phyloP scores from a whole-genome alignment of 208 protist genomes.

The Blechomonas ayalai region DNA sequence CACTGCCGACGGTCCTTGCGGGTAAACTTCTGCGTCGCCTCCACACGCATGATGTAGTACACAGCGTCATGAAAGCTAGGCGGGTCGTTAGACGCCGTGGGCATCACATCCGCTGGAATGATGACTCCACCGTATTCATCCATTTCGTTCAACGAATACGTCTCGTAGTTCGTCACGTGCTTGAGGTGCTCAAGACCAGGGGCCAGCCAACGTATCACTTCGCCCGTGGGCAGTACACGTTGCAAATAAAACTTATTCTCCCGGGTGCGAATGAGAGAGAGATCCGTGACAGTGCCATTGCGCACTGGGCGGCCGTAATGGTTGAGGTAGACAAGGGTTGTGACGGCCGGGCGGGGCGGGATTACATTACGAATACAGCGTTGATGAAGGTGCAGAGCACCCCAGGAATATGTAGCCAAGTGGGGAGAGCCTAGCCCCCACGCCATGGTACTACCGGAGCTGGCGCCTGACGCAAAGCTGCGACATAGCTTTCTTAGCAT shows the following conservation, averaged over 20 bases:
- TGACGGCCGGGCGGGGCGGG: constrained; percentile 71
- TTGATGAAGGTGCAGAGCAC: constrained; percentile 1
- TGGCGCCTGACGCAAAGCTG: no score
- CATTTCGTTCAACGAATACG: constrained; percentile 80
- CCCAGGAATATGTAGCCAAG: background rate
- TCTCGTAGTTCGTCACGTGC: constrained; percentile 85
- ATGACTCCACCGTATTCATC: constrained; percentile 81
- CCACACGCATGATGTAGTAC: constrained; percentile 58
- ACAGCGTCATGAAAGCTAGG: constrained; percentile 70
- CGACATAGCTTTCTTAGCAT: no score
- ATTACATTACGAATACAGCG: constrained; percentile 73
- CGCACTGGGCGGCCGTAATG: constrained; percentile 47
- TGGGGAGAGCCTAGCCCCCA: no score
- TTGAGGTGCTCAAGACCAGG: constrained; percentile 79
- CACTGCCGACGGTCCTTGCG: constrained; percentile 74
- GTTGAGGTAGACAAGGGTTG: constrained; percentile 75
- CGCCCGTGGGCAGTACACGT: constrained; percentile 65
- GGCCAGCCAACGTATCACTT: constrained; percentile 75
- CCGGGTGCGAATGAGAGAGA: constrained; percentile 73
- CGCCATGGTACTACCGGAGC: no score
- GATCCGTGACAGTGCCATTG: constrained; percentile 55
- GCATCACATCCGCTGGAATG: constrained; percentile 72
- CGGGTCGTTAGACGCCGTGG: constrained; percentile 54
- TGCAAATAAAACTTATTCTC: constrained; percentile 91
- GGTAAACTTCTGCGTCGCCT: constrained; percentile 72